phyloP scores from a whole-genome alignment of 345 rosid species.

The Aquilaria yunnanensis region DNA sequence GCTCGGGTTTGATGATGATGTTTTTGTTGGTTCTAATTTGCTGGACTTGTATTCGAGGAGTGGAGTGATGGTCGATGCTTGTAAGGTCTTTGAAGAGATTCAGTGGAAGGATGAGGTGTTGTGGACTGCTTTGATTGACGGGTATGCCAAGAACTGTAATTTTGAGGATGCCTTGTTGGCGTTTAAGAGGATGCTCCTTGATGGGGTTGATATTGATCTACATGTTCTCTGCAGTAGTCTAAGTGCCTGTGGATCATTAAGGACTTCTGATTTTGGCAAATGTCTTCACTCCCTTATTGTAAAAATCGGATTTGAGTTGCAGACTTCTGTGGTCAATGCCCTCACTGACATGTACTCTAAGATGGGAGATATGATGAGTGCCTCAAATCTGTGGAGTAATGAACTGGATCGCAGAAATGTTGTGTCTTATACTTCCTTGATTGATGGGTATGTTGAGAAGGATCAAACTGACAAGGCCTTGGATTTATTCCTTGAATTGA shows the following conservation, averaged over 20 bases:
- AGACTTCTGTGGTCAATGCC: conserved; percentile 28
- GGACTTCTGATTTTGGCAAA: conserved; percentile 23
- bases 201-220: conserved; percentile 13
- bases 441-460: conserved; percentile 30
- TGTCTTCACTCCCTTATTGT: conserved; percentile 22
- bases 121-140: conserved; percentile 31
- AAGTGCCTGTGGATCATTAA: conserved; percentile 26
- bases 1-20: conserved; percentile 8
- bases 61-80: conserved; percentile 19
- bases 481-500: conserved; percentile 17
- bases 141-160: conserved; percentile 27
- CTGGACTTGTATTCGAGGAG: conserved; percentile 14
- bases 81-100: conserved; percentile 23
- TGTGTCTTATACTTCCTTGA: conserved; percentile 30
- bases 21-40: conserved; percentile 15
- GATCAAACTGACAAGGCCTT: conserved; percentile 22
- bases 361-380: conserved; percentile 25
- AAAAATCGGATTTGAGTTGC: conserved; percentile 23
- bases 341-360: conserved; percentile 29
- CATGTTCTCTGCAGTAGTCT: conserved; percentile 20
- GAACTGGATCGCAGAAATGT: conserved; percentile 17
- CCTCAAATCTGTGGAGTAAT: conserved; percentile 23
- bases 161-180: conserved; percentile 23
- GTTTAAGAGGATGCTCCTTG: conserved; percentile 15
- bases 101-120: conserved; percentile 25